Evolutionary conservation across 2,329 filamentous ascomycete species (phyloP), one percentile per base, ranked within the genome.

Genomic region (Pseudogymnoascus sp.): DNA sequence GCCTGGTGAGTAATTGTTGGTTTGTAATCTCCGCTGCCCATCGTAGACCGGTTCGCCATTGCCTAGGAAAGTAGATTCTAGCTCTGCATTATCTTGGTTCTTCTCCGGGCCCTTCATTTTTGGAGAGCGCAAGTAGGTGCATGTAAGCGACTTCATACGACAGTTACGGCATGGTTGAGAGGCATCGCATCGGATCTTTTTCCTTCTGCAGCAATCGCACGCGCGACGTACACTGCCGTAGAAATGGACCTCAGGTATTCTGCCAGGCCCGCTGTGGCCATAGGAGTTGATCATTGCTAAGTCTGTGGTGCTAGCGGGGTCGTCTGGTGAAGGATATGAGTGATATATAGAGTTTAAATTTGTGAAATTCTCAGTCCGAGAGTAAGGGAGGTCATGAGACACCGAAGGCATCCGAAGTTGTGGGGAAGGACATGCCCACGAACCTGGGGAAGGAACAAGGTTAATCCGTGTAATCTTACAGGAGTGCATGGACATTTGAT

Each of bases 401-500:
- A 16, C 26, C 11, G n/a, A 7, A 55, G 26, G n/a, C 49, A 55
- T 55, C 16, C 10, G 29, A 26, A 31, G 26, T 31, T 55, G 49
- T 33, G 49, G 49, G 49, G 49, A 55, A 55, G 45, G 19, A 31
- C n/a, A 31, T 55, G 26, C 26, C 49, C 49, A 55, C 26, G 8
- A 55, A 55, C 29, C 49, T 55, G 49, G 49, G 26, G 49, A 33
- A 12, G 49, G 49, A 55, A 55, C 49, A 55, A 55, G 49, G 49
- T 55, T 55, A 33, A 33, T 55, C 49, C 49, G 74, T 8, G 73
- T 66, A n/a, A n/a, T n/a, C n/a, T n/a, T n/a, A 62, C 68, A 74
- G 62, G 72, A 72, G 63, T 68, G 72, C 5, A 74, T 73, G 65
- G 76, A 77, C 0, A 68, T 66, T 1, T 74, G 65, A 55, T 19